phyloP scores from a whole-genome alignment of 1,284 basidiomycete genomes.

The Entoloma clypeatum region DNA sequence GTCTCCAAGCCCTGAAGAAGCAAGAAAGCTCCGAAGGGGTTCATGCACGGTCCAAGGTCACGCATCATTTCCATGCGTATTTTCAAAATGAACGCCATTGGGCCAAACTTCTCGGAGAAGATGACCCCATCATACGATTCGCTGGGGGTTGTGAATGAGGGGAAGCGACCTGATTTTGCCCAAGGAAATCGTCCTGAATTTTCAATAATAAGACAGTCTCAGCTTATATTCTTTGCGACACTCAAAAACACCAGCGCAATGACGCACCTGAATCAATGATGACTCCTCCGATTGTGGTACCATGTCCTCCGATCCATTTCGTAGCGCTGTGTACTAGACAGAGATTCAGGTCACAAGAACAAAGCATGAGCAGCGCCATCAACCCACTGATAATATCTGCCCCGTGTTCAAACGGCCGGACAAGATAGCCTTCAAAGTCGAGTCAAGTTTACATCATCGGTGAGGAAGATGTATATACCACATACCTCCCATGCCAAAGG shows the following conservation, averaged over 20 bases:
- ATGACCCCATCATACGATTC: slow-evolving; percentile 78
- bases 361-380: not conserved
- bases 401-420: slow-evolving; percentile 74
- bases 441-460: not conserved
- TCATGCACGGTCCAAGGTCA: slow-evolving; percentile 72
- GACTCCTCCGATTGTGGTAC: slow-evolving; percentile 83
- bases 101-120: slow-evolving; percentile 74
- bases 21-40: slow-evolving; percentile 81
- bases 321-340: slow-evolving; percentile 74
- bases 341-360: not conserved
- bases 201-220: not conserved
- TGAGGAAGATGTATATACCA: slow-evolving; percentile 3
- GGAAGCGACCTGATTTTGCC: slow-evolving; percentile 72
- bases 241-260: not conserved
- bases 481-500: slow-evolving; percentile 75
- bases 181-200: slow-evolving; percentile 78
- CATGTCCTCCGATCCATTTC: slow-evolving; percentile 90
- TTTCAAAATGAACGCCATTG: slow-evolving; percentile 70
- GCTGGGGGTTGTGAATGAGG: slow-evolving; percentile 83
- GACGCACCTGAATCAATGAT: slow-evolving; percentile 66
- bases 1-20: slow-evolving; percentile 86
- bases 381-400: slow-evolving; percentile 73
- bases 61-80: slow-evolving; percentile 65
- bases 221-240: too few species aligned
- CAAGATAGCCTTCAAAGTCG: slow-evolving; percentile 51